These are phyloP conservation scores for Dipodascus geniculatus DNA, from an alignment of 805 yeast species.

Conservation along the genomic window DNA sequence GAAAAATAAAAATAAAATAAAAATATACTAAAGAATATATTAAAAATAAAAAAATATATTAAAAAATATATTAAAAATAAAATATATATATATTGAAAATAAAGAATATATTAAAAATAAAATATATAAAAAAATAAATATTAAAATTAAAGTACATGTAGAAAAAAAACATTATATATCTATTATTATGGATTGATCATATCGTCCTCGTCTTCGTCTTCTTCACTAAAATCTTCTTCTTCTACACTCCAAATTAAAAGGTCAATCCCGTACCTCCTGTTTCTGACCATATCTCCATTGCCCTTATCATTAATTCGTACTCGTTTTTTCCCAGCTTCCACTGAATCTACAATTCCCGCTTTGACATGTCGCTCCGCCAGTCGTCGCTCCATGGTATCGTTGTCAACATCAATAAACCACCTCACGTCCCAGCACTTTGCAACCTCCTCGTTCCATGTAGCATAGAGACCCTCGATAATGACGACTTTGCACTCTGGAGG, in stretches of 20 bases:
- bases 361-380: slow-evolving; percentile 52
- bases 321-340: slow-evolving; percentile 26
- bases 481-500: slow-evolving; percentile 39
- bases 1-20: no score
- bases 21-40: background rate
- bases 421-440: slow-evolving; percentile 25
- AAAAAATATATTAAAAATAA: no score
- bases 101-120: no score
- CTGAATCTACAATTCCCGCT: slow-evolving; percentile 26
- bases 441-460: slow-evolving; percentile 46
- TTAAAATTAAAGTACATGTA: no score
- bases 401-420: slow-evolving; percentile 38
- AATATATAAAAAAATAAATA: no score
- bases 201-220: background rate
- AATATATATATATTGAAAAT: no score
- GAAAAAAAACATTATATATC: no score
- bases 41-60: no score
- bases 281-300: slow-evolving; percentile 41
- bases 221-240: slow-evolving; percentile 1
- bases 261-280: slow-evolving; percentile 21
- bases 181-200: no score
- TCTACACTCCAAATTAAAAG: slow-evolving; percentile 12
- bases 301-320: slow-evolving; percentile 41
- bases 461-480: slow-evolving; percentile 68
- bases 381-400: slow-evolving; percentile 37